Base-by-base conservation (phyloP, 768 basidiomycete genomes). In the Serpula lacrymans region DNA sequence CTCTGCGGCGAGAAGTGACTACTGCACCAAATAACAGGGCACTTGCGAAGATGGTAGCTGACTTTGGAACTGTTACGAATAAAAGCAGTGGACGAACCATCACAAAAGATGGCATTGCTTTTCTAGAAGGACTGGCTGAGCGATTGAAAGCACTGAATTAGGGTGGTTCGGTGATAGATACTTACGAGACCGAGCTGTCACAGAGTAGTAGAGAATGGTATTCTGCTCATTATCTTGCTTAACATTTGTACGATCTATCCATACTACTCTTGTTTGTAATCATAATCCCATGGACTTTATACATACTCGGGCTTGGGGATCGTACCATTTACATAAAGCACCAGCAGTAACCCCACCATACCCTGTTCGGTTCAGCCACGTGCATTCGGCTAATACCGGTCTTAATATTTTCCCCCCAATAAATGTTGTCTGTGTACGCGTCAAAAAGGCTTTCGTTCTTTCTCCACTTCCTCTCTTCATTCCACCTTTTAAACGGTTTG, bases 61-160 rank as follows among this genome's bases (percentile, higher is more conserved):
- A 86, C 36, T 89, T 89, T 58, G 79, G 79, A 17, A 67, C 70
- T 35, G 75, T 84, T 39, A 86, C 82, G 23, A 78, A 84, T 57
- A 72, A 72, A 55, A 81, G 78, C 51, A 79, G 69, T 26, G 80
- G 83, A 29, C 70, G 82, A 47, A 86, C 80, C 36, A 69, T 89
- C 39, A 88, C 84, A 24, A 89, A 88, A 72, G 82, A 86, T 50
- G 84, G 83, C 26, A 74, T 87, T 51, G 71, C 70, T 8, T 87
- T 88, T 54, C 60, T 88, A 35, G 78, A 81, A 38, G 77, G 77
- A 26, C 54, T 87, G 32, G 73, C 79, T 2, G 70, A 64, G 31
- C 65, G 79, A 47, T 59, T 88, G 43, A 67, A 62, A 48, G 63
- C 34, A 6, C 30, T 64, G 42, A 41, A 38, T 25, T 50, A 37